Conservation (phyloP, 73 alveolate genomes). For the Paramecium tetraurelia region DNA sequence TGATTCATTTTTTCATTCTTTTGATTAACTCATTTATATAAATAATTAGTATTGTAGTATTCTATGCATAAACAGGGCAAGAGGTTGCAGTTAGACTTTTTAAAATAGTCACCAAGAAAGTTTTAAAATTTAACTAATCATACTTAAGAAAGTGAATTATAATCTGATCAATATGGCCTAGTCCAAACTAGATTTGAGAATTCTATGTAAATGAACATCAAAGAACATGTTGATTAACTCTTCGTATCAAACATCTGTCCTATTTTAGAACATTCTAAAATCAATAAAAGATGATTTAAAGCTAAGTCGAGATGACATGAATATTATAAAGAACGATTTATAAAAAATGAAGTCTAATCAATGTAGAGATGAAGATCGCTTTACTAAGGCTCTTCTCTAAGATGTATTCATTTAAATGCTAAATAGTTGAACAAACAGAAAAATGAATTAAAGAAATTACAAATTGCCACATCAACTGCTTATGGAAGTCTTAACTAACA, state of each 20-base stretch:
- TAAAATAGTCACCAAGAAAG: not conserved
- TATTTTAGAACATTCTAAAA: not conserved
- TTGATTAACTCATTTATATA: not conserved
- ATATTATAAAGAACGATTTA: not conserved
- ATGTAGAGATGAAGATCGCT: not conserved
- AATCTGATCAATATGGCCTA: not conserved
- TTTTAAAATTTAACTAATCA: not conserved
- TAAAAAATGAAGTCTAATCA: not conserved
- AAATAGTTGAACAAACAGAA: not conserved
- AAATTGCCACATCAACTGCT: not conserved
- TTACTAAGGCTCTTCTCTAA: not conserved
- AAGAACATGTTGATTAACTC: slow-evolving; percentile 19
- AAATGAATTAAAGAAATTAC: not conserved
- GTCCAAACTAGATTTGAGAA: not conserved
- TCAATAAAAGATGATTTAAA: slow-evolving; percentile 4
- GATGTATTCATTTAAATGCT: not conserved
- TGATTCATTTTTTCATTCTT: not conserved
- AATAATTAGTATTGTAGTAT: not conserved
- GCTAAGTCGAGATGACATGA: not conserved
- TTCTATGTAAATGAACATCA: not conserved
- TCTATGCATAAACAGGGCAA: not conserved
- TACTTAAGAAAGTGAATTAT: not conserved
- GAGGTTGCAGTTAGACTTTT: not conserved
- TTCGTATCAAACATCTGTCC: not conserved
- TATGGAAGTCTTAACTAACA: not conserved